Percentiles rank a stretch among this genome's conserved stretches.
Evolutionary conservation across 1,139 yeast genomes (phyloP).

Genomic region (Arxiozyma telluris): DNA sequence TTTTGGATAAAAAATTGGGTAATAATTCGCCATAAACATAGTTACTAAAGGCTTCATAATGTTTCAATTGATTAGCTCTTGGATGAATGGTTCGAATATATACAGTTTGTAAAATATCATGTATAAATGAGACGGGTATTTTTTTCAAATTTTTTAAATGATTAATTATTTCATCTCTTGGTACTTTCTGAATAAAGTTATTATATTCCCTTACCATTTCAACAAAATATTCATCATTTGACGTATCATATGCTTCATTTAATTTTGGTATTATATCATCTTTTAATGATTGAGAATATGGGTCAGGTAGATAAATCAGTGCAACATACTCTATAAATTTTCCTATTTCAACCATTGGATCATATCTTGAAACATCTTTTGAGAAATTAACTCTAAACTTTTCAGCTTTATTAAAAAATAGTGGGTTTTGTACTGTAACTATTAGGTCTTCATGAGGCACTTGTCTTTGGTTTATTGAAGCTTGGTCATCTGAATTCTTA

Average conservation of each 20-base stretch:
- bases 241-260: constrained; percentile 35
- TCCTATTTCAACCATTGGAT: constrained; percentile 68
- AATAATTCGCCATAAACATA: constrained; percentile 87
- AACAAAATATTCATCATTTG: constrained; percentile 32
- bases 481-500: background rate
- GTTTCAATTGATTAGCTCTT: constrained; percentile 51
- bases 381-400: constrained; percentile 24
- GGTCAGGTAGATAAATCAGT: constrained; percentile 37
- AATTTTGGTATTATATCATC: constrained; percentile 40
- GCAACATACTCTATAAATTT: constrained; percentile 46
- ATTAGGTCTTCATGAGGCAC: background rate
- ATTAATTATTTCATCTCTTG: constrained; percentile 28
- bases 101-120: constrained; percentile 61
- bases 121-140: constrained; percentile 51
- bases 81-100: constrained; percentile 78
- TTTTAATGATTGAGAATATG: constrained; percentile 35
- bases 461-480: background rate
- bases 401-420: constrained; percentile 28
- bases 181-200: constrained; percentile 31
- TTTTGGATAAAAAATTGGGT: constrained; percentile 65
- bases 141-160: constrained; percentile 34
- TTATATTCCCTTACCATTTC: constrained; percentile 37
- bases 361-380: constrained; percentile 31
- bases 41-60: constrained; percentile 80
- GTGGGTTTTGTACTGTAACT: constrained; percentile 21